A percentile compares a stretch with the other conserved stretches of the same genome.
phyloP scores from a whole-genome alignment of 495 filamentous ascomycete species.

The Annulohypoxylon nitens region DNA sequence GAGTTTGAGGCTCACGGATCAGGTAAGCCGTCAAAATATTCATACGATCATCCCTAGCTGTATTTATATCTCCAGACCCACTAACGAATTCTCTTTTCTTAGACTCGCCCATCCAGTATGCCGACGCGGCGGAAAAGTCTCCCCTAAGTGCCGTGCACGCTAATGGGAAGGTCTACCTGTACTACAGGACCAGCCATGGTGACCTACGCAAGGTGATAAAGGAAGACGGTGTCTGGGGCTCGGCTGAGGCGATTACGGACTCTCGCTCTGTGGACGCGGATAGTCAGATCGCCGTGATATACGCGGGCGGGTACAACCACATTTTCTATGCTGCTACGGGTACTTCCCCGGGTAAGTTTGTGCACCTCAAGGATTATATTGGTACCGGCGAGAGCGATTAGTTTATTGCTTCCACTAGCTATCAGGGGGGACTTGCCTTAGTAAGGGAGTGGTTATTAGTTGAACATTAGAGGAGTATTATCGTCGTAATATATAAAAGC shows the following conservation, averaged over 20 bases:
- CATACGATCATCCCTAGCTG: too few species aligned
- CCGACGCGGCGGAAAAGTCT: not conserved
- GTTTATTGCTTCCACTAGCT: not conserved
- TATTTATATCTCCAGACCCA: not conserved
- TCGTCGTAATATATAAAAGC: too few species aligned
- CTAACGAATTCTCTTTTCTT: not conserved
- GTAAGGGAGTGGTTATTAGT: too few species aligned
- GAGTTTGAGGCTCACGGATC: constrained; percentile 1
- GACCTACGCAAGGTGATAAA: not conserved
- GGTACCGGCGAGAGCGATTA: not conserved
- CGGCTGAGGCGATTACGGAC: not conserved
- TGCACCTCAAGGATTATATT: not conserved
- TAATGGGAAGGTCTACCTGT: not conserved
- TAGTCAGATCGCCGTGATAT: constrained; percentile 1
- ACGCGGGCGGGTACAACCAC: not conserved
- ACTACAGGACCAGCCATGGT: not conserved
- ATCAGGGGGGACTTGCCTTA: too few species aligned
- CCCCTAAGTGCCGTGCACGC: not conserved
- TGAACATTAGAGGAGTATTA: too few species aligned
- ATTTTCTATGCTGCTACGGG: not conserved
- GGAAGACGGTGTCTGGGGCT: not conserved
- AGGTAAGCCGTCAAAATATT: not conserved
- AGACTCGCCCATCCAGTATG: not conserved
- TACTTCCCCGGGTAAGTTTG: not conserved
- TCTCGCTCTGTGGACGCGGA: not conserved